These are phyloP conservation scores for Bisporella sp. DNA, from an alignment of 2,329 filamentous ascomycete species.

Conservation along the genomic window DNA sequence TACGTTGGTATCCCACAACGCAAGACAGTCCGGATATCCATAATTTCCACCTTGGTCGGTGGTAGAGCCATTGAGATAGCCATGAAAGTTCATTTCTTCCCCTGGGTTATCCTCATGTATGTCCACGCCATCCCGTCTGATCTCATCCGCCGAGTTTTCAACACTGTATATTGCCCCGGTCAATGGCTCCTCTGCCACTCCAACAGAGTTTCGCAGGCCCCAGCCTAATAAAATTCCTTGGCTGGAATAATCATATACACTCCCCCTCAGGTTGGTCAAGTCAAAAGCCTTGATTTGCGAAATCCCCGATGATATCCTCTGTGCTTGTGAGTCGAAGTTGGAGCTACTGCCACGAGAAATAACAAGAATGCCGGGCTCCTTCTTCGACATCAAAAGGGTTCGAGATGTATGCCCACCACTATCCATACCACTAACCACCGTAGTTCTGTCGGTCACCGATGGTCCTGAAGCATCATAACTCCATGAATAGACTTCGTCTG, in stretches of 20 bases:
- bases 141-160: slow-evolving; percentile 64
- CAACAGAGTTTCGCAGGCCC: slow-evolving; percentile 68
- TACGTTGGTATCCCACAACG: slow-evolving; percentile 52
- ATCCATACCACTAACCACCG: slow-evolving; percentile 56
- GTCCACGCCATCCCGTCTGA: slow-evolving; percentile 49
- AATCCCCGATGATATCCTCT: slow-evolving; percentile 45
- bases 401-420: slow-evolving; percentile 57
- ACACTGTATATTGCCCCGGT: slow-evolving; percentile 51
- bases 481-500: slow-evolving; percentile 56
- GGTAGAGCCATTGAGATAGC: slow-evolving; percentile 37
- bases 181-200: slow-evolving; percentile 54
- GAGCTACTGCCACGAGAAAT: slow-evolving; percentile 57
- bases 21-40: slow-evolving; percentile 65
- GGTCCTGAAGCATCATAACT: slow-evolving; percentile 50
- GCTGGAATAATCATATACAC: slow-evolving; percentile 39
- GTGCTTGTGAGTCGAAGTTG: slow-evolving; percentile 54
- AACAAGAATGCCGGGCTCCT: slow-evolving; percentile 49
- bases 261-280: slow-evolving; percentile 26
- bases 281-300: slow-evolving; percentile 63
- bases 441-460: slow-evolving; percentile 38
- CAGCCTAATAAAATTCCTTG: slow-evolving; percentile 49
- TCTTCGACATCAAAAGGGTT: slow-evolving; percentile 55
- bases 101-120: slow-evolving; percentile 64
- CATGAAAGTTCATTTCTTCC: slow-evolving; percentile 69
- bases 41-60: slow-evolving; percentile 45